Evolutionary conservation across 305 asterid species (phyloP).

Genomic region (Fraxinus albicans): DNA sequence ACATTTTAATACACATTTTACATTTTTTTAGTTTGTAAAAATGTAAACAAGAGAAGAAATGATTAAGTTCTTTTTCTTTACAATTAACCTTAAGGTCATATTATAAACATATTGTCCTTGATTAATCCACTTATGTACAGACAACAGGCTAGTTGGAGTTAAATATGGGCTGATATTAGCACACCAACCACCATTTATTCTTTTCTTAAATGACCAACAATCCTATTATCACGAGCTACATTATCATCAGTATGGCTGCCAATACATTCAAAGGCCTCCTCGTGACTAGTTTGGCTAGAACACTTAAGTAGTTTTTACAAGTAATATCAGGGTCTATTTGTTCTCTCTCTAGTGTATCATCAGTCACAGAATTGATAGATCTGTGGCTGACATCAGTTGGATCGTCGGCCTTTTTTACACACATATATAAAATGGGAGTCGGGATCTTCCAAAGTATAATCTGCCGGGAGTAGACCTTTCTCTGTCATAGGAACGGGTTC

Average conservation of each 20-base stretch:
- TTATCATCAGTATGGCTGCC: constrained; percentile 17
- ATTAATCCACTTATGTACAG: constrained; percentile 11
- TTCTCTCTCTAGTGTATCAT: constrained; percentile 32
- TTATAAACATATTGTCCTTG: background rate
- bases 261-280: background rate
- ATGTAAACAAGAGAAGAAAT: background rate
- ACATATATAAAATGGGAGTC: constrained; percentile 87
- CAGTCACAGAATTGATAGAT: constrained; percentile 27
- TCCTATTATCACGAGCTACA: constrained; percentile 22
- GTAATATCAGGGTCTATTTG: constrained; percentile 5
- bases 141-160: constrained; percentile 7
- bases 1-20: no score
- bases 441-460: constrained; percentile 76
- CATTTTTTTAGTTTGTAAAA: background rate
- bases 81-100: no score
- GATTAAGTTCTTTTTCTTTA: no score
- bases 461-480: constrained; percentile 69
- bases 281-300: constrained; percentile 4
- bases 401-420: constrained; percentile 53
- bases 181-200: constrained; percentile 12
- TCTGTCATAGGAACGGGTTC: constrained; percentile 71
- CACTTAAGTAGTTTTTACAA: background rate
- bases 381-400: constrained; percentile 26
- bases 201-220: background rate
- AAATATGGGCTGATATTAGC: constrained; percentile 1